These are phyloP conservation scores for Dichomitus squalens DNA, from an alignment of 1,284 basidiomycete genomes.

Conservation along the genomic window DNA sequence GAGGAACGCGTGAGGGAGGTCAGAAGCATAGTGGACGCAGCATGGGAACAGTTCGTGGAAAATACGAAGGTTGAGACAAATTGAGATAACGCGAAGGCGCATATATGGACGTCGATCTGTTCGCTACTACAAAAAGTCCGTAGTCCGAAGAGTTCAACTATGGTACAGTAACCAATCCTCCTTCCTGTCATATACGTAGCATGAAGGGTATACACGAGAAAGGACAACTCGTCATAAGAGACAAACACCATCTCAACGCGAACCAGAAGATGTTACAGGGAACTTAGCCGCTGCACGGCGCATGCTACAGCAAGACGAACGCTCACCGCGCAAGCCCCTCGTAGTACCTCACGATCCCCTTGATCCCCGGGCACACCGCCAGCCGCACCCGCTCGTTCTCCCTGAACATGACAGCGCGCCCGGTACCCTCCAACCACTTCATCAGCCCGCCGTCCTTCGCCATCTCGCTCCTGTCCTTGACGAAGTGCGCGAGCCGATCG, in stretches of 20 bases:
- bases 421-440: conserved; percentile 57
- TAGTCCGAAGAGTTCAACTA: background rate
- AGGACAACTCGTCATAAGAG: background rate
- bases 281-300: too few species aligned
- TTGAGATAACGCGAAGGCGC: too few species aligned
- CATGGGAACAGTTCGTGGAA: conserved; percentile 9
- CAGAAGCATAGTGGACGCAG: conserved; percentile 45
- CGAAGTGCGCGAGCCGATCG: conserved; percentile 55
- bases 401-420: conserved; percentile 42
- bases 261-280: too few species aligned
- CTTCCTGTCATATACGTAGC: too few species aligned
- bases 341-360: conserved; percentile 58
- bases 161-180: too few species aligned
- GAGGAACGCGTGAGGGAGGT: conserved; percentile 55
- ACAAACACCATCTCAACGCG: too few species aligned
- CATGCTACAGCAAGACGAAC: too few species aligned
- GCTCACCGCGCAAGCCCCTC: conserved; percentile 39
- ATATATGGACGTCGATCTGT: too few species aligned
- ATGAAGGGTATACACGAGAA: background rate
- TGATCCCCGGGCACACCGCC: conserved; percentile 66
- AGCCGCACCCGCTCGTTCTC: conserved; percentile 66
- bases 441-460: conserved; percentile 40
- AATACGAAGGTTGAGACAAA: too few species aligned
- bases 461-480: conserved; percentile 40
- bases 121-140: too few species aligned